Conservation (phyloP, 257 asterid genomes). For the Ligustrum vulgare region DNA sequence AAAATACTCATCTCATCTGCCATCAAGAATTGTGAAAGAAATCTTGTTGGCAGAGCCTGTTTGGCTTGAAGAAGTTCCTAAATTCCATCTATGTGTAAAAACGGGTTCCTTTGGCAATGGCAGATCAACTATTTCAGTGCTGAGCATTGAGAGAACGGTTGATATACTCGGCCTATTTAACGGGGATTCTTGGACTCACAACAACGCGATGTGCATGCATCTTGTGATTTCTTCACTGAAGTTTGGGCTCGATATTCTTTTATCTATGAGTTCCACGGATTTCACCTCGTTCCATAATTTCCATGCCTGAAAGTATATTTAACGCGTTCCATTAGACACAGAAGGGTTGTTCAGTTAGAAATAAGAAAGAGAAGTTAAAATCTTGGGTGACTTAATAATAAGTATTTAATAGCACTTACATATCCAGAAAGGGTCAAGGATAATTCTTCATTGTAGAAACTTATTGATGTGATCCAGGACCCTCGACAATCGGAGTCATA, state of each 20-base stretch:
- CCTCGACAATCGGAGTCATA: no score
- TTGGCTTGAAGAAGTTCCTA: neutral
- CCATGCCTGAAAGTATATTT: slow-evolving; percentile 22
- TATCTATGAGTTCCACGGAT: slow-evolving; percentile 9
- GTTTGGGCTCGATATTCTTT: neutral
- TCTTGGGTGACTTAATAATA: neutral
- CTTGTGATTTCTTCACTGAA: neutral
- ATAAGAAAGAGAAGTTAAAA: neutral
- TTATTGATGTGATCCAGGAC: no score
- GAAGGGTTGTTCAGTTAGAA: neutral
- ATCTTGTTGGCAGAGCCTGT: neutral
- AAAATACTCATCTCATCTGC: neutral
- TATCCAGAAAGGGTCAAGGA: slow-evolving; percentile 34
- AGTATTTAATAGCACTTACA: slow-evolving; percentile 19
- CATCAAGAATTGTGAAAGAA: neutral
- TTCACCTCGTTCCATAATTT: slow-evolving; percentile 18
- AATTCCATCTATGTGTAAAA: neutral
- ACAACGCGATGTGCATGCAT: neutral
- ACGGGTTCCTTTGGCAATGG: neutral
- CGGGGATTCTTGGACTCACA: neutral
- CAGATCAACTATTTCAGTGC: neutral
- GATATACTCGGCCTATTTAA: neutral
- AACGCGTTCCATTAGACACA: neutral
- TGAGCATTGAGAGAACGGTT: neutral
- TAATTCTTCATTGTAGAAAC: slow-evolving; percentile 22